A percentile compares a stretch with the other conserved stretches of the same genome.
Conservation (phyloP, 768 basidiomycete genomes). For the Phanerodontia chrysosporium region DNA sequence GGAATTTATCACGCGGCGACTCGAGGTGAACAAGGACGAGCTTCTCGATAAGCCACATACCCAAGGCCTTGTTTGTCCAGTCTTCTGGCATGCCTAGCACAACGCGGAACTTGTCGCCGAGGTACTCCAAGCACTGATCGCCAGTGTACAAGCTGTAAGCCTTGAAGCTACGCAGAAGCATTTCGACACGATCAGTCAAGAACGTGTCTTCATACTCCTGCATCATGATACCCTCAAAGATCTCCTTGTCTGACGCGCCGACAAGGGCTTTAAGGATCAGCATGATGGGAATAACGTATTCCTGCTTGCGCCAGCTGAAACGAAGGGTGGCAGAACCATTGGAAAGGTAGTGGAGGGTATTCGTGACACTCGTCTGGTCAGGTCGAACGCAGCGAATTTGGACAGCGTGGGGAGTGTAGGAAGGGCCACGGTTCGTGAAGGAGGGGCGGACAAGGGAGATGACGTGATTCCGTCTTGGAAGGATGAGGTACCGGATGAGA, state of each 20-base stretch:
- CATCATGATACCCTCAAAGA: conserved; percentile 96
- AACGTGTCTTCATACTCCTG: conserved; percentile 97
- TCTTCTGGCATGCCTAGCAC: conserved; percentile 90
- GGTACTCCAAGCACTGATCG: conserved; percentile 87
- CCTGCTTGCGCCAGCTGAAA: conserved; percentile 96
- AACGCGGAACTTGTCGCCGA: conserved; percentile 95
- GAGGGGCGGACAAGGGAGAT: conserved; percentile 89
- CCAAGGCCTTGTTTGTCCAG: conserved; percentile 80
- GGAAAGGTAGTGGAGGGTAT: conserved; percentile 95
- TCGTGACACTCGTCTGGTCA: conserved; percentile 91
- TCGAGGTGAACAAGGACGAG: conserved; percentile 88
- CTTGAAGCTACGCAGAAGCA: conserved; percentile 93
- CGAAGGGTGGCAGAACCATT: conserved; percentile 96
- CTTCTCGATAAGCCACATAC: conserved; percentile 78
- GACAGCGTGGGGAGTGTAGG: conserved; percentile 91
- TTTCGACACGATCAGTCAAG: conserved; percentile 93
- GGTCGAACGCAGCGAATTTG: conserved; percentile 92
- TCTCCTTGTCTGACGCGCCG: conserved; percentile 89
- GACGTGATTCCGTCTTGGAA: conserved; percentile 93
- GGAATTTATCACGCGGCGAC: conserved; percentile 87
- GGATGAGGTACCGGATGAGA: conserved; percentile 94
- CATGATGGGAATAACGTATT: conserved; percentile 98
- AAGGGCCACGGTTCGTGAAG: conserved; percentile 88
- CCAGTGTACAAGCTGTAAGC: conserved; percentile 84
- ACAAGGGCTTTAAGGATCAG: conserved; percentile 91